Evolutionary conservation across 2,329 filamentous ascomycete genomes (phyloP).

Genomic region (Cordyceps tenuipes): DNA sequence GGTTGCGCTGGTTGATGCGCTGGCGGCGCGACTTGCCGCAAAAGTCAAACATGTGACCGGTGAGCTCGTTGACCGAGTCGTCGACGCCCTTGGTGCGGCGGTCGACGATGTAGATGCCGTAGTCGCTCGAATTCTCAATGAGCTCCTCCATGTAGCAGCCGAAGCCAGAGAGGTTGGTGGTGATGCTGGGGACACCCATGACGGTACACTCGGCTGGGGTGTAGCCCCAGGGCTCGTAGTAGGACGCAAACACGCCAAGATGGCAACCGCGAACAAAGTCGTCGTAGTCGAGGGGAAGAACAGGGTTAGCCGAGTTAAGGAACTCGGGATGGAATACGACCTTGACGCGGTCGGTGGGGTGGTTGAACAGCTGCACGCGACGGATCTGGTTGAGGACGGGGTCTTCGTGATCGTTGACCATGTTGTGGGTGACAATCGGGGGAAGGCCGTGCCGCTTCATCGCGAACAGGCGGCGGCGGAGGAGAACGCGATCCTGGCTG

Average conservation of each 20-base stretch:
- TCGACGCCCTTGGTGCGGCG: constrained; percentile 91
- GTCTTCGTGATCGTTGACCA: constrained; percentile 89
- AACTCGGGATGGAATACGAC: constrained; percentile 98
- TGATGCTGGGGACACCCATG: constrained; percentile 98
- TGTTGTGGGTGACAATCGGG: constrained; percentile 97
- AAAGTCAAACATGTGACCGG: constrained; percentile 84
- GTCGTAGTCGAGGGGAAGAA: constrained; percentile 92
- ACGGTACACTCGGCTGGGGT: constrained; percentile 97
- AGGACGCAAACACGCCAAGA: constrained; percentile 89
- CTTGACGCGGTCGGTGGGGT: constrained; percentile 91
- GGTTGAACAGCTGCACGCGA: constrained; percentile 93
- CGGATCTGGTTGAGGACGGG: constrained; percentile 94
- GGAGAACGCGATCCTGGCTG: constrained; percentile 81
- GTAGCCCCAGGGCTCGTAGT: constrained; percentile 99
- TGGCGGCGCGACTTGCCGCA: constrained; percentile 87
- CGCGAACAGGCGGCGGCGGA: constrained; percentile 84
- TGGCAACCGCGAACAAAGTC: constrained; percentile 97
- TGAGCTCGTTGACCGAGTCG: constrained; percentile 92
- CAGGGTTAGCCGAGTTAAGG: constrained; percentile 88
- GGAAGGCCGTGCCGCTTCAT: constrained; percentile 91
- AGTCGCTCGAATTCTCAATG: constrained; percentile 95
- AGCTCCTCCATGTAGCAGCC: constrained; percentile 99
- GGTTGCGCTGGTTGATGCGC: constrained; percentile 96
- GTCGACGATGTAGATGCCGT: constrained; percentile 98
- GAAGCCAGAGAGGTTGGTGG: constrained; percentile 94